Conservation (phyloP, 306 rosid species). For the Fragaria nilgerrensis region DNA sequence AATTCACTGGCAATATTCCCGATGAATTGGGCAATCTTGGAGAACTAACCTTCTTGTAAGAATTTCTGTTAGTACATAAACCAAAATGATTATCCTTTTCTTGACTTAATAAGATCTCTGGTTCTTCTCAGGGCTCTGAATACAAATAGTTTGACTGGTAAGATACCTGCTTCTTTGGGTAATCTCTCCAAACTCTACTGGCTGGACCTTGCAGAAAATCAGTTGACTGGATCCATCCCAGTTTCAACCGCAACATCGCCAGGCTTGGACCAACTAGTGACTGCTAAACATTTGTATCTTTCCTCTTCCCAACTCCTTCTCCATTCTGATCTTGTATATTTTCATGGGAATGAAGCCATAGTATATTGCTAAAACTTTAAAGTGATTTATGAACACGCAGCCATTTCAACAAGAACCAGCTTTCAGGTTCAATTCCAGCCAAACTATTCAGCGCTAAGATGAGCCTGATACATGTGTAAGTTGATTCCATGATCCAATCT, state of each 20-base stretch:
- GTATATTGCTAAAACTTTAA: not conserved
- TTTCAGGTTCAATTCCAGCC: slow-evolving; percentile 71
- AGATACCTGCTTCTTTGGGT: slow-evolving; percentile 81
- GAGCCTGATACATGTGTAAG: slow-evolving; percentile 88
- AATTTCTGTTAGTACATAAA: not conserved
- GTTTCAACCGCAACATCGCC: slow-evolving; percentile 53
- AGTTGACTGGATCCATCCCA: slow-evolving; percentile 65
- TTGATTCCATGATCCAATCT: slow-evolving; percentile 10
- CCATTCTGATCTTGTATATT: not conserved
- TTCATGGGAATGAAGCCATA: not conserved
- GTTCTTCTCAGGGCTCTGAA: slow-evolving; percentile 73
- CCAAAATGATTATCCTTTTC: not conserved
- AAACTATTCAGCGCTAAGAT: slow-evolving; percentile 66
- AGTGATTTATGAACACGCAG: slow-evolving; percentile 44
- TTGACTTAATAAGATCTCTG: not conserved
- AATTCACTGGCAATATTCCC: slow-evolving; percentile 82
- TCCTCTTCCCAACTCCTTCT: not conserved
- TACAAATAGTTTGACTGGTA: slow-evolving; percentile 72
- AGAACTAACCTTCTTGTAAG: slow-evolving; percentile 82
- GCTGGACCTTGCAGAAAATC: slow-evolving; percentile 87
- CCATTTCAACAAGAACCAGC: slow-evolving; percentile 92
- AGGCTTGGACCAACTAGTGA: slow-evolving; percentile 78
- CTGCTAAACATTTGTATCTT: slow-evolving; percentile 71
- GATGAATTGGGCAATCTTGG: slow-evolving; percentile 72
- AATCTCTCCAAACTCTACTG: slow-evolving; percentile 84